phyloP scores from a whole-genome alignment of 1,284 basidiomycete genomes.

The Taiwanofungus camphoratus region DNA sequence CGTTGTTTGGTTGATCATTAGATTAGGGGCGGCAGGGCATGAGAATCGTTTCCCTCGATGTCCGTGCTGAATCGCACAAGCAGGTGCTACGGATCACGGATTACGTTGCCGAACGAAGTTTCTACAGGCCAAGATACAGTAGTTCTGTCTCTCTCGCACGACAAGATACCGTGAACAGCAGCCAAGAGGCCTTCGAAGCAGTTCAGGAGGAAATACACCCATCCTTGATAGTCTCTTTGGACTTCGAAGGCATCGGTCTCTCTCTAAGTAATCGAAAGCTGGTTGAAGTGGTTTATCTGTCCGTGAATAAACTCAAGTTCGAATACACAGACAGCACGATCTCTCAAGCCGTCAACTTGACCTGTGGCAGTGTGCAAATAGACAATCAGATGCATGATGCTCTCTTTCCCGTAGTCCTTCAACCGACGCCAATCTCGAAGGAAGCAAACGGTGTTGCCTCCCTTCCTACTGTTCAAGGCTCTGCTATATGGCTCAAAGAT shows the following conservation, averaged over 20 bases:
- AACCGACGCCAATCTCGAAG: constrained; percentile 88
- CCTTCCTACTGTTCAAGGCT: constrained; percentile 90
- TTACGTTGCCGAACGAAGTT: constrained; percentile 82
- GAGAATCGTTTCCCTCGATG: constrained; percentile 82
- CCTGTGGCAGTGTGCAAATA: constrained; percentile 90
- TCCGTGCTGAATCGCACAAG: constrained; percentile 84
- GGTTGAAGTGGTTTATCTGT: constrained; percentile 88
- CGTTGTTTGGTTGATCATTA: background rate
- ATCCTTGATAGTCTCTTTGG: constrained; percentile 65
- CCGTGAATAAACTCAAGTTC: constrained; percentile 76
- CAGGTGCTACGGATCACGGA: constrained; percentile 87
- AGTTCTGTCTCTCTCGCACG: constrained; percentile 49
- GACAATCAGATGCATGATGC: constrained; percentile 99
- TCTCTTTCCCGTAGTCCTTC: constrained; percentile 91
- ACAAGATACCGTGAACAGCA: constrained; percentile 67
- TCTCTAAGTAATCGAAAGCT: constrained; percentile 89
- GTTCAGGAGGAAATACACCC: constrained; percentile 74
- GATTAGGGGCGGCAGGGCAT: constrained; percentile 47
- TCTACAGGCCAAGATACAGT: constrained; percentile 80
- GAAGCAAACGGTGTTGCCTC: constrained; percentile 76
- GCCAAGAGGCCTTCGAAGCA: constrained; percentile 82
- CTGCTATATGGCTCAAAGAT: constrained; percentile 89
- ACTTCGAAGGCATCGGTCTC: constrained; percentile 89
- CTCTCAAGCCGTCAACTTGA: constrained; percentile 78
- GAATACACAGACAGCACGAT: constrained; percentile 83